These are phyloP conservation scores for Penicillium alfredii DNA, from an alignment of 495 filamentous ascomycete species.

Conservation along the genomic window DNA sequence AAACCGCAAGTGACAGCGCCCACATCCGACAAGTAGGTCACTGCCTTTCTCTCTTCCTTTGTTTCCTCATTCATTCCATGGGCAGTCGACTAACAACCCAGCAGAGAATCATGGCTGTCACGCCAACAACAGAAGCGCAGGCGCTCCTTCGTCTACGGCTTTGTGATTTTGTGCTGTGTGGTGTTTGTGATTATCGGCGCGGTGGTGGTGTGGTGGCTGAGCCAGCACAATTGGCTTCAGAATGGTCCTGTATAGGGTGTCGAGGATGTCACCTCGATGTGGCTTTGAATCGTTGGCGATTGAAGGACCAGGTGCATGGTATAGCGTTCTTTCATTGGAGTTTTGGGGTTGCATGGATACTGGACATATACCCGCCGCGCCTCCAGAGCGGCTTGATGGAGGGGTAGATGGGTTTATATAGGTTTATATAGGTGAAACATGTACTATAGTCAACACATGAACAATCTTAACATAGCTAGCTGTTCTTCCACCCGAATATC, in stretches of 20 bases:
- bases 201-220: constrained; percentile 36
- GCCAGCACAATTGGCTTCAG: constrained; percentile 35
- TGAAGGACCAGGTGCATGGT: not conserved
- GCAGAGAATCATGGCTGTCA: constrained; percentile 30
- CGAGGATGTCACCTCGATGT: too few species aligned
- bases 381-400: constrained; percentile 17
- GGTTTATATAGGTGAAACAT: too few species aligned
- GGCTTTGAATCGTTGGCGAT: constrained; percentile 8
- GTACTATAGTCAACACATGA: constrained; percentile 3
- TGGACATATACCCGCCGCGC: constrained; percentile 25
- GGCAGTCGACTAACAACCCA: not conserved
- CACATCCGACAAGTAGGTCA: too few species aligned
- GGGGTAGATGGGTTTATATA: not conserved
- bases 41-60: not conserved
- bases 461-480: too few species aligned
- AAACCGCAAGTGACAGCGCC: constrained; percentile 11
- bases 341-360: constrained; percentile 1
- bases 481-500: too few species aligned
- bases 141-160: constrained; percentile 30
- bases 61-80: not conserved
- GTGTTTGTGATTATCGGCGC: constrained; percentile 22
- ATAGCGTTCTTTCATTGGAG: constrained; percentile 6
- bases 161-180: constrained; percentile 27
- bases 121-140: constrained; percentile 30
- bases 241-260: too few species aligned